Base-by-base conservation (phyloP, 768 basidiomycete genomes). In the Russula brevipes region DNA sequence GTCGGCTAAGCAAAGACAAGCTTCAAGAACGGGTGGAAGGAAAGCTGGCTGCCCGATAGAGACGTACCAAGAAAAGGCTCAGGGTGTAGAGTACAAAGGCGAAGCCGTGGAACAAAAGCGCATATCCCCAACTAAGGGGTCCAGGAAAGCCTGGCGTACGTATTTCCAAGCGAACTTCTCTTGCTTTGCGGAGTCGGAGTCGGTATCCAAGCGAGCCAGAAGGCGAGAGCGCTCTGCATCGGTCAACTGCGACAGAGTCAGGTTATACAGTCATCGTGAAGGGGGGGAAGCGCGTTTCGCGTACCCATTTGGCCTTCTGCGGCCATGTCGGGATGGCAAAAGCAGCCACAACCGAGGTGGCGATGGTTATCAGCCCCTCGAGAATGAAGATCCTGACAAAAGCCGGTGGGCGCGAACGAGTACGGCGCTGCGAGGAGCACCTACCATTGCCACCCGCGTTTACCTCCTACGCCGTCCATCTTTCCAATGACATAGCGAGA, bases 51-150 rank as follows among this genome's bases (percentile, higher is more conserved):
- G 16, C 14, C 9, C 12, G n/a, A 11, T 12, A 19, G 17, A 46
- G 49, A 66, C 76, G 38, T 68, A 81, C 82, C 78, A 85, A 64
- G 72, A 85, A 86, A 7, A 86, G 72, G 70, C 81, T 83, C 64
- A 84, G 69, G 16, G 83, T 82, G 68, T 84, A 85, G 24, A 82
- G 67, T 10, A 80, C 82, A 66, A 84, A 85, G 2, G 85, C 80
- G 67, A 81, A 84, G 1, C 82, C 84, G 63, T 86, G 85, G 72
- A 85, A 85, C 1, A 85, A 73, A 19, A 84, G 68, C 0, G 82
- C 82, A 69, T 86, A 86, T 4, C 75, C 80, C 82, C 83, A 85
- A 83, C 81, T 16, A 85, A 73, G 61, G 80, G 84, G 65, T 87
- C 83, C 51, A 73, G 77, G 64, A 84, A 75, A 7, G 84, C 83